Conservation (phyloP, 1,139 yeast genomes). For the Geotrichum reessii region DNA sequence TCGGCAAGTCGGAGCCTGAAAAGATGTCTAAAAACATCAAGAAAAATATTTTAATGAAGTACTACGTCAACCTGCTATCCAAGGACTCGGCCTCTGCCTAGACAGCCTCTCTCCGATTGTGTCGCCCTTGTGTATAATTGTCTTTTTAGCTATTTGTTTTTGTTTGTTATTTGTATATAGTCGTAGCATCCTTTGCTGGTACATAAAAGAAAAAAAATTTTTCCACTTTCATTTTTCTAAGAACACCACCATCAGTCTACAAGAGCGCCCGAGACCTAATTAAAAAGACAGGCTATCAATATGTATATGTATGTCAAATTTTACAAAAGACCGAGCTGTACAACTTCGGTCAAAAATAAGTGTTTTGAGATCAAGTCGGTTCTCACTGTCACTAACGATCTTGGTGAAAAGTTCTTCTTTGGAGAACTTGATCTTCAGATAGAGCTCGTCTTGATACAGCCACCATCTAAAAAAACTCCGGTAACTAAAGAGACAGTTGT, state of each 20-base stretch:
- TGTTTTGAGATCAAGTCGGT: slow-evolving; percentile 22
- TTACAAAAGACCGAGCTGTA: slow-evolving; percentile 15
- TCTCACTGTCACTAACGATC: slow-evolving; percentile 32
- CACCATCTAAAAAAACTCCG: slow-evolving; percentile 1
- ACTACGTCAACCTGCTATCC: slow-evolving; percentile 25
- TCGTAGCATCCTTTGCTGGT: not conserved
- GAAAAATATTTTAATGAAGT: slow-evolving; percentile 34
- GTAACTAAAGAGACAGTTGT: slow-evolving; percentile 4
- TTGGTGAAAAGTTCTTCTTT: slow-evolving; percentile 32
- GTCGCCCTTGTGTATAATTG: not conserved
- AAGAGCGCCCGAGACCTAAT: not conserved
- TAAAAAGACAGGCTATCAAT: not conserved
- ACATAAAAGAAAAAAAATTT: not conserved
- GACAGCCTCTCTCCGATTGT: not conserved
- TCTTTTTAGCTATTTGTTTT: not conserved
- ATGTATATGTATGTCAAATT: slow-evolving; percentile 17
- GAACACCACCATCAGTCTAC: not conserved
- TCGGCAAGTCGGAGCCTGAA: slow-evolving; percentile 30
- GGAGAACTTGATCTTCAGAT: slow-evolving; percentile 24
- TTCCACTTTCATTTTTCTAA: not conserved
- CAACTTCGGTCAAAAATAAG: slow-evolving; percentile 5
- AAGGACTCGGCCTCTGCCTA: not conserved
- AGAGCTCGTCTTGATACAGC: slow-evolving; percentile 6
- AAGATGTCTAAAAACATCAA: slow-evolving; percentile 30
- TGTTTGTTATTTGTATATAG: slow-evolving; percentile 1